Evolutionary conservation across 2,329 filamentous ascomycete species (phyloP).

Genomic region (Elsinoe necatrix): DNA sequence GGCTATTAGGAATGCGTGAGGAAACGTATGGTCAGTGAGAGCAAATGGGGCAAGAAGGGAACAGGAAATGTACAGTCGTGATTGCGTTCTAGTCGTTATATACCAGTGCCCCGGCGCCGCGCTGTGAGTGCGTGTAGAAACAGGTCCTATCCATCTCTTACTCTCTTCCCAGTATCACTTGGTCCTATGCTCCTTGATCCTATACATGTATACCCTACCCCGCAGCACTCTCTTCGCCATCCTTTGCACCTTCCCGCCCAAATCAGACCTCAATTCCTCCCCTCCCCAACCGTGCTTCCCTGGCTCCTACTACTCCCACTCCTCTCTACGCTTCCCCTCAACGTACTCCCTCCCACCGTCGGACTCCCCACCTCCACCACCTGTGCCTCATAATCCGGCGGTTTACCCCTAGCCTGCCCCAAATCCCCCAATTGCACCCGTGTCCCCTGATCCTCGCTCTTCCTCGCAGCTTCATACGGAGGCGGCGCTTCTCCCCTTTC

Average conservation of each 20-base stretch:
- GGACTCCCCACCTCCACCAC: slow-evolving; percentile 19
- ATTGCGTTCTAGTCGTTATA: slow-evolving; percentile 9
- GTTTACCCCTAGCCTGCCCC: slow-evolving; percentile 23
- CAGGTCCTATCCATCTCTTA: neutral
- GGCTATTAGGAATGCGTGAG: slow-evolving; percentile 2
- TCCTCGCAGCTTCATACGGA: slow-evolving; percentile 46
- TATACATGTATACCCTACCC: neutral
- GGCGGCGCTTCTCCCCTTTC: slow-evolving; percentile 58
- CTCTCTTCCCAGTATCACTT: neutral
- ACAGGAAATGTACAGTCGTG: slow-evolving; percentile 7
- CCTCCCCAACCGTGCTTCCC: neutral
- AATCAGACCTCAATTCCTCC: too few relatives aligned
- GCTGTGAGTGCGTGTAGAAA: neutral
- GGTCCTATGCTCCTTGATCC: too few relatives aligned
- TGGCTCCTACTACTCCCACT: slow-evolving; percentile 10
- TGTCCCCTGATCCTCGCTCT: slow-evolving; percentile 21
- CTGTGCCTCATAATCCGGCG: slow-evolving; percentile 37
- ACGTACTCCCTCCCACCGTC: slow-evolving; percentile 2
- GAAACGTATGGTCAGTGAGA: too few relatives aligned
- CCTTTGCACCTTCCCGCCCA: too few relatives aligned
- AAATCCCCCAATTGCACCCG: slow-evolving; percentile 11
- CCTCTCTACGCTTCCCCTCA: slow-evolving; percentile 5
- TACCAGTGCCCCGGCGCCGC: neutral
- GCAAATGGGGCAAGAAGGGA: neutral
- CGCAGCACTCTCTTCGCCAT: too few relatives aligned